Evolutionary conservation across 257 asterid species (phyloP), one percentile per base, ranked within the genome.

Genomic region (Gentiana macrophylla): DNA sequence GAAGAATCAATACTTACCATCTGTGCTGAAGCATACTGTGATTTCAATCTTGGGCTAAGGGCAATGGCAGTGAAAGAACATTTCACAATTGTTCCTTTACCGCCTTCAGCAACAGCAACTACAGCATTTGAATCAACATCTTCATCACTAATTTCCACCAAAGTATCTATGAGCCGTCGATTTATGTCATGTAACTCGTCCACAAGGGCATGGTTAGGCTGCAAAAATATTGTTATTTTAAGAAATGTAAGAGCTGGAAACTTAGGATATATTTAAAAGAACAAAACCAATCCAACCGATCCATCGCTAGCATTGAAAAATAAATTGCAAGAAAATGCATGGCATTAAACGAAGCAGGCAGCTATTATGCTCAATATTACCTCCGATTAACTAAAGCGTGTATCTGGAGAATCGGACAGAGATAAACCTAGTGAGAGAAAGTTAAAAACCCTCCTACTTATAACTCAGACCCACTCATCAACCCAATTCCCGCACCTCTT

Each of bases 1-100:
- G 37, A 52, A 66, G 48, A 49, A 52, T 60, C 57, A 52, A 59
- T 64, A 57, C 86, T 77, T 71, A 89, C 97, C 95, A 77, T 84
- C 64, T 80, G 97, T 6, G 90, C 93, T 48, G 95, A 89, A 60
- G 95, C 94, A 75, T 81, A 89, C 64, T 80, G 97, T 60, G 95
- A 74, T 66, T 89, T 89, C 69, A 89, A 72, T 65, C 72, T 82
- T 52, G 95, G 95, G 72, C 97, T 80, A 63, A 89, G 87, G 32
- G 94, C 86, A 53, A 89, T 84, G 52, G 93, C 93, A 41, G 70
- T 80, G 70, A 77, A 89, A 55, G 89, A 84, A 75, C 94, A 89
- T 83, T 86, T 89, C 55, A 89, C 86, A 37, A 84, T 74, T 57
- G 78, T 84, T 60, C 97, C 95, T 57, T 82, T 93, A 63, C 90